Base-by-base conservation (phyloP, 257 asterid species). In the Phtheirospermum japonicum region DNA sequence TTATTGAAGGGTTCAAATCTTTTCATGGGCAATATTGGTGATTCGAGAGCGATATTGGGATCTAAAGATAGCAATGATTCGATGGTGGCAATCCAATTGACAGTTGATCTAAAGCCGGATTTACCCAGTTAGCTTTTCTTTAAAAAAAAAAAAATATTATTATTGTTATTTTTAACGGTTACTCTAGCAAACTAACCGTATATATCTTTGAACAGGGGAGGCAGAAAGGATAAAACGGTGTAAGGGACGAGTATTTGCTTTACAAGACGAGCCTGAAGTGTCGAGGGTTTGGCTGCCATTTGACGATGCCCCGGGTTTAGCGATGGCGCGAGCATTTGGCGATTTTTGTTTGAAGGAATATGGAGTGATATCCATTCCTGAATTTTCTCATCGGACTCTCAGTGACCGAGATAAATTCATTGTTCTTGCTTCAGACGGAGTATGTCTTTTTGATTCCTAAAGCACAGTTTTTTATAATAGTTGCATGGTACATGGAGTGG, bases 341-440 rank as follows among this genome's bases (percentile, higher is more conserved):
- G 99, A 92, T 77, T 92, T 92, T 72, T 92, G 99, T 76, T 79
- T 92, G 80, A 92, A 92, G 83, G 99, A 89, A 52, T 92, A 89
- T 68, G 99, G 99, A 37, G 97, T 92, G 51, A 92, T 92, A 69
- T 92, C 99, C 57, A 76, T 92, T 71, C 99, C 99, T 0, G 99
- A 92, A 55, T 83, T 92, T 75, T 80, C 95, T 73, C 97, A 87
- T 66, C 82, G 85, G 55, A 50, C 69, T 70, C 95, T 92, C 64
- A 77, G 75, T 4, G 95, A 86, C 36, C 72, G 58, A 62, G 99
- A 92, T 75, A 85, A 85, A 66, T 92, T 92, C 69, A 66, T 92
- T 32, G 97, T 92, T 71, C 94, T 92, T 60, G 99, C 99, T 64
- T 89, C 97, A n/a, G 99, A 92, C 67, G 99, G 99, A 86, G 99